Conservation (phyloP, 139 green algal genomes). For the Chlamydomonas schloesseri region DNA sequence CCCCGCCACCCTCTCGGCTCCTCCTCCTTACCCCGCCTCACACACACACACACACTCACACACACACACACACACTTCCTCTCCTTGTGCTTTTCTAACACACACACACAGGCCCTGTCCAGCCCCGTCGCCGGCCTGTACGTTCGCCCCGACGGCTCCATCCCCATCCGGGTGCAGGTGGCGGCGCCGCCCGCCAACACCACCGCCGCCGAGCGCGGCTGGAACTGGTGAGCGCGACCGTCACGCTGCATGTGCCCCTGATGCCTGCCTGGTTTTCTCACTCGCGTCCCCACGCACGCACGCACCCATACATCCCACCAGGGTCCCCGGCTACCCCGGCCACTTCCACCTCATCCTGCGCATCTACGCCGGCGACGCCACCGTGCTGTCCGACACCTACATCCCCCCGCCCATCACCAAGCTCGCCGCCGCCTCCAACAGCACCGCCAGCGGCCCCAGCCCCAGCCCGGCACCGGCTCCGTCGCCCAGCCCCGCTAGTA, state of each 20-base stretch:
- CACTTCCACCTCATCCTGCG: conserved; percentile 8
- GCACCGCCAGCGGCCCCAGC: too few relatives aligned
- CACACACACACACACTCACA: too few relatives aligned
- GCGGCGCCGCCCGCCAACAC: neutral
- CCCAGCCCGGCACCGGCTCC: too few relatives aligned
- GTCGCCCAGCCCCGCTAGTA: too few relatives aligned
- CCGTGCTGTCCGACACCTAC: neutral
- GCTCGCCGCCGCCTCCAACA: neutral
- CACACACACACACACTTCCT: too few relatives aligned
- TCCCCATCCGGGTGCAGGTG: neutral
- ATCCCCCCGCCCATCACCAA: conserved; percentile 4
- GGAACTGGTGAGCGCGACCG: conserved; percentile 25
- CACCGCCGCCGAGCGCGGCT: neutral
- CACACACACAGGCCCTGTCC: neutral
- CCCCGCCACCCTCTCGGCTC: too few relatives aligned
- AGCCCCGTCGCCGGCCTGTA: neutral
- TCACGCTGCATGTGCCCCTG: too few relatives aligned
- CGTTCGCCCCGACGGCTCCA: neutral
- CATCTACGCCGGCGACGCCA: neutral
- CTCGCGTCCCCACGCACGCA: too few relatives aligned
- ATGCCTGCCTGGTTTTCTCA: too few relatives aligned
- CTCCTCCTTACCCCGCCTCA: too few relatives aligned
- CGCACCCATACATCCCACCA: neutral
- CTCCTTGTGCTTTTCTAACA: too few relatives aligned
- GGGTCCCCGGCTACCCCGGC: neutral